Evolutionary conservation across 176 grass and related monocot genomes (phyloP).

Genomic region (Phoenix dactylifera): DNA sequence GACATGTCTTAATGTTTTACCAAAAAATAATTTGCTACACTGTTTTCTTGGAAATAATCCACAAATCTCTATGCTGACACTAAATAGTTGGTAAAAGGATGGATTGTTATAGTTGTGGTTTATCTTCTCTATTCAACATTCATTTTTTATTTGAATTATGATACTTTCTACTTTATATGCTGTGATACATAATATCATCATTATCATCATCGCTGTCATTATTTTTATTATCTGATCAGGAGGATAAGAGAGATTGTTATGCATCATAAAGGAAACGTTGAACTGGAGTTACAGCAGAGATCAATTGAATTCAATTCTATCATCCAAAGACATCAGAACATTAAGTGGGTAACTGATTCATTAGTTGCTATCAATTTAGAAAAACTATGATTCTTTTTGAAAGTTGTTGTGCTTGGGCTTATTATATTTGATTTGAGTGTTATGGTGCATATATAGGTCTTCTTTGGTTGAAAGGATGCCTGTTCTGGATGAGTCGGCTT

Average conservation of each 20-base stretch:
- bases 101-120: too few species aligned
- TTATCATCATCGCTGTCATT: too few species aligned
- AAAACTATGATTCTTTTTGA: neutral
- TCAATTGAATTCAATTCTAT: constrained; percentile 97
- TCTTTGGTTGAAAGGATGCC: constrained; percentile 98
- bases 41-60: too few species aligned
- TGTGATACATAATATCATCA: too few species aligned
- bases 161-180: too few species aligned
- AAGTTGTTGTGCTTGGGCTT: constrained; percentile 12
- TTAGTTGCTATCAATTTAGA: too few species aligned
- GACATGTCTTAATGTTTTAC: too few species aligned
- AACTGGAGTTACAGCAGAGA: constrained; percentile 95
- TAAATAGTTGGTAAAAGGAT: too few species aligned
- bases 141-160: too few species aligned
- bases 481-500: constrained; percentile 79
- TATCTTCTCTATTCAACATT: too few species aligned
- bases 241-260: constrained; percentile 76
- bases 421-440: constrained; percentile 6
- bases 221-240: constrained; percentile 31
- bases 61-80: too few species aligned
- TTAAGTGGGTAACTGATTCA: constrained; percentile 50
- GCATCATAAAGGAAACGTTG: constrained; percentile 73
- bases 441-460: constrained; percentile 47
- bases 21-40: too few species aligned
- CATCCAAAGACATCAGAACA: constrained; percentile 83